Percentiles rank a stretch among this genome's conserved stretches.
These are phyloP conservation scores for Strobilomyces echinocephalus DNA, from an alignment of 768 basidiomycete species.

Conservation along the genomic window DNA sequence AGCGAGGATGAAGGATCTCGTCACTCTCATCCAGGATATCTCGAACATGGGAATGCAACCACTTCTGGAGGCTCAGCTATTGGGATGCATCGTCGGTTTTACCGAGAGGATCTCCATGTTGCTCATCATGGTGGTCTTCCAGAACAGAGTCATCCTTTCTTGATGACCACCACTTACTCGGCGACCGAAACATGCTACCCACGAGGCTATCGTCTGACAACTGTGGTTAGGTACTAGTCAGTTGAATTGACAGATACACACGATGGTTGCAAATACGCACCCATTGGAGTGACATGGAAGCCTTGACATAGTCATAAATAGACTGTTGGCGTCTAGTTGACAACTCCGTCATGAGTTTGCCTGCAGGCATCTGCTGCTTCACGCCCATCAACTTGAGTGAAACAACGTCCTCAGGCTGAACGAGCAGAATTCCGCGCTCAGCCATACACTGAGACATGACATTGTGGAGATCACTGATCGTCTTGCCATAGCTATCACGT, in stretches of 20 bases:
- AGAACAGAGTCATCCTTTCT: not conserved
- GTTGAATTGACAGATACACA: not conserved
- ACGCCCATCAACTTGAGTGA: not conserved
- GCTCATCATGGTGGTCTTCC: too few relatives aligned
- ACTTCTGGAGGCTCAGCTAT: not conserved
- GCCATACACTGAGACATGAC: not conserved
- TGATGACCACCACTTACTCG: not conserved
- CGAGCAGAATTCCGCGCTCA: not conserved
- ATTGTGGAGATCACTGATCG: not conserved
- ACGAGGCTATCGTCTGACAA: not conserved
- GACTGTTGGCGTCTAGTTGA: not conserved
- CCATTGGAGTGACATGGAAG: not conserved
- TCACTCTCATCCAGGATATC: not conserved
- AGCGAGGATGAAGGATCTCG: not conserved
- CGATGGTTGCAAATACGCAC: not conserved
- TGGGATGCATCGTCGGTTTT: not conserved
- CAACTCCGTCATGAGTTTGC: too few relatives aligned
- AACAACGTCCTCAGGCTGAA: not conserved
- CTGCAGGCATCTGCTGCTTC: not conserved
- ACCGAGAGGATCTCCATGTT: not conserved
- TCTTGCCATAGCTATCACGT: not conserved
- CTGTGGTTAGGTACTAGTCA: not conserved
- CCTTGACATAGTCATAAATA: not conserved
- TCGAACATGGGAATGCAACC: not conserved
- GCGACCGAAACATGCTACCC: not conserved